Evolutionary conservation across 225 moss, liverwort and hornwort species (phyloP).

Genomic region (Physcomitrium patens): DNA sequence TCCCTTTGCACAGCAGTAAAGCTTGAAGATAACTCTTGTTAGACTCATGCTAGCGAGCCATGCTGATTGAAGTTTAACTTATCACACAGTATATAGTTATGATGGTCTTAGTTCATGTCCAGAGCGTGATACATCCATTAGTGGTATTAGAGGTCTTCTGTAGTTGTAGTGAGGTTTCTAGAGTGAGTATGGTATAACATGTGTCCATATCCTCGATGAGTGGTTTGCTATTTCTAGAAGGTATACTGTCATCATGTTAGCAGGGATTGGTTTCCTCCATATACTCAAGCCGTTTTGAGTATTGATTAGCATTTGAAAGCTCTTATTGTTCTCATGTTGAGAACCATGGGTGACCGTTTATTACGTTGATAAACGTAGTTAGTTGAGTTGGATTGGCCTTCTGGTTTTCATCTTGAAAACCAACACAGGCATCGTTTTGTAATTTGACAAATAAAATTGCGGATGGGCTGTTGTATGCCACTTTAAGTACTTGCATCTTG

Average conservation of each 20-base stretch:
- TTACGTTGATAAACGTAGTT: conserved; percentile 13
- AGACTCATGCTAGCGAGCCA: background rate
- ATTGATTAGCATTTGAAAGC: conserved; percentile 20
- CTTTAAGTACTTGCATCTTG: background rate
- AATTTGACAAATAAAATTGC: background rate
- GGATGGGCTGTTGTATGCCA: too few relatives aligned
- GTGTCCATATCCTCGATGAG: conserved; percentile 14
- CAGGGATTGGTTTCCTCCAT: conserved; percentile 9
- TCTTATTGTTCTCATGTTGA: conserved; percentile 43
- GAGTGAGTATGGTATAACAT: background rate
- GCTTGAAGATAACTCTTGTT: background rate
- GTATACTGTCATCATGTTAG: background rate
- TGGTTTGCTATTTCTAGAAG: conserved; percentile 11
- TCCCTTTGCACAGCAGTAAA: conserved; percentile 39
- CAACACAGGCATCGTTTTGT: background rate
- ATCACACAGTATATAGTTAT: background rate
- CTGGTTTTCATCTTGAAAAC: conserved; percentile 38
- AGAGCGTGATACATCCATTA: background rate
- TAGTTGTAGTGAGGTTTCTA: background rate
- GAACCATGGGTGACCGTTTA: conserved; percentile 29
- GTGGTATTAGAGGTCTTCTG: conserved; percentile 6
- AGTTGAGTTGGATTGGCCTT: background rate
- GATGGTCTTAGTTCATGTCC: conserved; percentile 17
- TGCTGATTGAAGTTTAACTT: background rate
- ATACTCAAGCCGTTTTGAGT: conserved; percentile 31